Evolutionary conservation across 108 stramenopile species (phyloP).

Genomic region (Fragilaria radians): DNA sequence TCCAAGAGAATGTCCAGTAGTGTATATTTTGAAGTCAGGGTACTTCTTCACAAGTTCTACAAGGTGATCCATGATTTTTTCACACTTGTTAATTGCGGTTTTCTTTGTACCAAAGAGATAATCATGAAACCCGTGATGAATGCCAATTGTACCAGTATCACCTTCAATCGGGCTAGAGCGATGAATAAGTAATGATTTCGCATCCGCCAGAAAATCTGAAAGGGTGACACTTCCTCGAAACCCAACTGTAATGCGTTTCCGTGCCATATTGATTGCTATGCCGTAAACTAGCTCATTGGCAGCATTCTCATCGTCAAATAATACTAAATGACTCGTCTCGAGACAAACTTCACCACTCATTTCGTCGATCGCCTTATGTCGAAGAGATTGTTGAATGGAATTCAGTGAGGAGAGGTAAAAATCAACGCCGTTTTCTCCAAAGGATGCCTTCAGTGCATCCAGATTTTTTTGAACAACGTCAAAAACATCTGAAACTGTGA

Average conservation of each 20-base stretch:
- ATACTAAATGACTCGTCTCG: constrained; percentile 12
- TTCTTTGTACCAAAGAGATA: constrained; percentile 1
- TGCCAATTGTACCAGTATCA: constrained; percentile 13
- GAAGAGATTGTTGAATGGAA: constrained; percentile 7
- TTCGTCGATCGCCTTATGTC: neutral
- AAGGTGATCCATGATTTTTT: constrained; percentile 42
- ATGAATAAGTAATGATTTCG: constrained; percentile 30
- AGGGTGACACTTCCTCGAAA: constrained; percentile 60
- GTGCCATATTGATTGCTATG: constrained; percentile 35
- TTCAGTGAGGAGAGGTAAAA: constrained; percentile 19
- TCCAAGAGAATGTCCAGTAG: constrained; percentile 67
- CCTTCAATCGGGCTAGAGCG: constrained; percentile 37
- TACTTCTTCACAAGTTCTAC: constrained; percentile 25
- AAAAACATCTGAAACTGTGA: constrained; percentile 26
- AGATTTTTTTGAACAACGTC: constrained; percentile 24
- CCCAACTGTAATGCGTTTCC: constrained; percentile 40
- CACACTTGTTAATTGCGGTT: neutral
- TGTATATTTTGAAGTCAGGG: constrained; percentile 42
- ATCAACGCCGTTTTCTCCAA: constrained; percentile 36
- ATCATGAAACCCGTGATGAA: constrained; percentile 60
- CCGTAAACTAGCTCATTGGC: constrained; percentile 58
- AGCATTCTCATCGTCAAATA: constrained; percentile 42
- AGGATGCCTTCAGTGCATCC: constrained; percentile 22
- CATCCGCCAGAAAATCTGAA: constrained; percentile 55
- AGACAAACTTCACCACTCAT: neutral